phyloP scores from a whole-genome alignment of 2,329 filamentous ascomycete genomes.

The Venturia oleaginea region DNA sequence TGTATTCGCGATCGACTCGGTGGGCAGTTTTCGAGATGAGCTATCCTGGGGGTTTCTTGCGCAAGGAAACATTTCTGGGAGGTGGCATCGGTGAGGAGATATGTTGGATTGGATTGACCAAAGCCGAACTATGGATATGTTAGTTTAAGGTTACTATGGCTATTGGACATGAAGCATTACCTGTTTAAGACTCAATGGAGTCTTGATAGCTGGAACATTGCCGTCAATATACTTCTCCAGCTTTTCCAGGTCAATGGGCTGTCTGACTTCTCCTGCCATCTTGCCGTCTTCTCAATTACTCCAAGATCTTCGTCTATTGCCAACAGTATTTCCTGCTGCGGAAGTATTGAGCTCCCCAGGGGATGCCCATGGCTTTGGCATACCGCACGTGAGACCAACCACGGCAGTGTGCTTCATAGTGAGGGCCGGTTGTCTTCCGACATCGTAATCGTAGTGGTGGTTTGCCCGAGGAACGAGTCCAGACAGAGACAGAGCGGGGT shows the following conservation, averaged over 20 bases:
- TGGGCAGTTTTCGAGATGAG: conserved; percentile 84
- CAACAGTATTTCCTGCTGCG: not conserved
- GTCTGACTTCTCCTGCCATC: conserved; percentile 74
- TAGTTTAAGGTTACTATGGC: not conserved
- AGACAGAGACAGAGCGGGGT: not conserved
- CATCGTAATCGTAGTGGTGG: not conserved
- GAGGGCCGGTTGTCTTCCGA: not conserved
- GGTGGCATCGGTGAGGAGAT: conserved; percentile 63
- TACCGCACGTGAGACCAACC: not conserved
- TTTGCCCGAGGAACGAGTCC: not conserved
- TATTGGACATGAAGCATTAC: conserved; percentile 34
- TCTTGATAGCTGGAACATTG: conserved; percentile 66
- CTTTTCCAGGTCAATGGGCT: conserved; percentile 68
- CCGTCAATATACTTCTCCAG: conserved; percentile 64
- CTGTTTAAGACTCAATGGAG: conserved; percentile 74
- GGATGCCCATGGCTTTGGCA: not conserved
- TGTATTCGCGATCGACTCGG: conserved; percentile 84
- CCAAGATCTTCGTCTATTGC: not conserved
- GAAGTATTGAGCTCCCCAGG: not conserved
- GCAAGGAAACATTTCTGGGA: conserved; percentile 66
- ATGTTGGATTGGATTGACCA: conserved; percentile 88
- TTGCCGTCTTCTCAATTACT: not conserved
- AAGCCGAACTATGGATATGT: conserved; percentile 62
- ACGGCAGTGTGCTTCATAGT: not conserved
- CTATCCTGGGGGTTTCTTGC: conserved; percentile 85